Conservation (phyloP, 2,329 filamentous ascomycete species). For the Seiridium unicorne region DNA sequence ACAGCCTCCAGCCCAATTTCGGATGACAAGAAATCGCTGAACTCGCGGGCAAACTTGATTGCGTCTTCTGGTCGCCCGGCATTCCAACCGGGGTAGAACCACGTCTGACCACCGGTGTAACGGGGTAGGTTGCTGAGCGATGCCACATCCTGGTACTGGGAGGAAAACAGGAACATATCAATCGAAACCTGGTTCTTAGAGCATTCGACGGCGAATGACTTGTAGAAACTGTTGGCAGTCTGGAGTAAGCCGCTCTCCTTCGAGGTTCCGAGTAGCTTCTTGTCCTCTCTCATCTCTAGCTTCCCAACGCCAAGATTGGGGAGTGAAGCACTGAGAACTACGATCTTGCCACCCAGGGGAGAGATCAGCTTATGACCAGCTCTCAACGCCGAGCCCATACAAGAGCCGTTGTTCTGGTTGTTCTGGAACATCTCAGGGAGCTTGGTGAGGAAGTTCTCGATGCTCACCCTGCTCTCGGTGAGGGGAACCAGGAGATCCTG, state of each 20-base stretch:
- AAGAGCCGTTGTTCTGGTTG: constrained; percentile 85
- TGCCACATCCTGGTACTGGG: constrained; percentile 95
- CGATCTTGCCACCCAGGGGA: constrained; percentile 90
- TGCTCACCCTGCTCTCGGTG: constrained; percentile 83
- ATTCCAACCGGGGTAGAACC: constrained; percentile 98
- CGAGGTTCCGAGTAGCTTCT: constrained; percentile 89
- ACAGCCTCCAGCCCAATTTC: constrained; percentile 97
- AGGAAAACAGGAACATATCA: constrained; percentile 96
- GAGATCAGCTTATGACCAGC: constrained; percentile 96
- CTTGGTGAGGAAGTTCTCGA: constrained; percentile 87
- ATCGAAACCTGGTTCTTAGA: constrained; percentile 98
- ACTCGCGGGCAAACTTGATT: constrained; percentile 95
- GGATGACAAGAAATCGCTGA: constrained; percentile 93
- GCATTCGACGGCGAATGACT: constrained; percentile 97
- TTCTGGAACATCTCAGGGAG: constrained; percentile 96
- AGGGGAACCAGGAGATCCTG: constrained; percentile 88
- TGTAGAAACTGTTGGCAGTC: constrained; percentile 95
- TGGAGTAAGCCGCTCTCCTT: constrained; percentile 88
- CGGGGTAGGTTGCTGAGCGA: constrained; percentile 92
- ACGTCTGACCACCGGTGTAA: constrained; percentile 96
- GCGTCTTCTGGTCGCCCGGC: constrained; percentile 91
- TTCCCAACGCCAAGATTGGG: constrained; percentile 89
- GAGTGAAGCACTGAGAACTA: constrained; percentile 83
- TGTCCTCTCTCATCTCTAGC: constrained; percentile 91
- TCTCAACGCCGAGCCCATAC: constrained; percentile 89